Evolutionary conservation across 176 grass and related monocot genomes (phyloP).

Genomic region (Pontederia crassipes): DNA sequence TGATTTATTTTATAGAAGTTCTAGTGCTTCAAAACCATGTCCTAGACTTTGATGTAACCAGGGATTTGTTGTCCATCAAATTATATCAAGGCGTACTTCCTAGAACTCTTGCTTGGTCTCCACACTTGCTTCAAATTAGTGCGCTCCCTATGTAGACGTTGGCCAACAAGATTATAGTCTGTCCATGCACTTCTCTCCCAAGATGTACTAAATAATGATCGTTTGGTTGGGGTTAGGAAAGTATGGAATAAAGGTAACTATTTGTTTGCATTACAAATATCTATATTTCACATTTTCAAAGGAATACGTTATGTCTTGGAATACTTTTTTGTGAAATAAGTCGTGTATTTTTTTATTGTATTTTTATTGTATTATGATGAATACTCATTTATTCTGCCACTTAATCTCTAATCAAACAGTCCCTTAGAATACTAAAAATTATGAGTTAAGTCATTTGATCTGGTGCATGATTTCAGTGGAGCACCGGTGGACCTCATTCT

Average conservation of each 20-base stretch:
- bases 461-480: constrained; percentile 28
- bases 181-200: constrained; percentile 82
- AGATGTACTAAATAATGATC: constrained; percentile 35
- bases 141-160: constrained; percentile 74
- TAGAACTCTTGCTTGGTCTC: constrained; percentile 50
- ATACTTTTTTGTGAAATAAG: too few relatives aligned
- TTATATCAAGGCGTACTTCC: constrained; percentile 63
- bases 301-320: too few relatives aligned
- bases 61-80: constrained; percentile 90
- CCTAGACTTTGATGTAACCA: background rate
- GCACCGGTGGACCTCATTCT: background rate
- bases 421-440: constrained; percentile 23
- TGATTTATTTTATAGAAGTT: too few relatives aligned
- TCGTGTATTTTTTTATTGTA: too few relatives aligned
- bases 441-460: constrained; percentile 30
- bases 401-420: constrained; percentile 60
- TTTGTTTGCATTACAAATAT: constrained; percentile 77
- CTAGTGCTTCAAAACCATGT: too few relatives aligned
- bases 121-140: constrained; percentile 80
- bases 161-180: constrained; percentile 44
- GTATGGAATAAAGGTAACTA: constrained; percentile 92
- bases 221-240: constrained; percentile 54
- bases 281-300: constrained; percentile 70
- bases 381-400: too few relatives aligned
- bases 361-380: too few relatives aligned